A percentile compares a stretch with the other conserved stretches of the same genome.
These are phyloP conservation scores for Thalassiosira allenii DNA, from an alignment of 352 stramenopile genomes.

Conservation along the genomic window DNA sequence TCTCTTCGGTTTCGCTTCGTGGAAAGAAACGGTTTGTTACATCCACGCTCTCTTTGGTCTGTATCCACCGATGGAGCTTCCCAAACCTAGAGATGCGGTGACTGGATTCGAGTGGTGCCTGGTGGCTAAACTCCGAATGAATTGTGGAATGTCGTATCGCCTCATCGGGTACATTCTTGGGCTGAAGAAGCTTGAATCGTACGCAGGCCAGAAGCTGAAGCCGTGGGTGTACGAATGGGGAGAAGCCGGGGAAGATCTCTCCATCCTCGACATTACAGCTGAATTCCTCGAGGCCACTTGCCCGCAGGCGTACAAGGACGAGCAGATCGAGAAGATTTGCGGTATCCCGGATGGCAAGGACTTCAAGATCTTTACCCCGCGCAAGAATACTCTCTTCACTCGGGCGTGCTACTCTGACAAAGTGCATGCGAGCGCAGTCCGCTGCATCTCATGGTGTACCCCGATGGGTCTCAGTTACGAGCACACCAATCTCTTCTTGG, in stretches of 20 bases:
- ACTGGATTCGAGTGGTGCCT: constrained; percentile 14
- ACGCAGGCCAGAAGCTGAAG: background rate
- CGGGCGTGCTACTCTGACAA: constrained; percentile 30
- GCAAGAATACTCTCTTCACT: constrained; percentile 19
- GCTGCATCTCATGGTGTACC: constrained; percentile 28
- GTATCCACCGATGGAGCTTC: background rate
- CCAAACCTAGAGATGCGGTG: background rate
- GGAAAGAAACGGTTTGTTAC: constrained; percentile 19
- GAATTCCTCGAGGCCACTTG: constrained; percentile 16
- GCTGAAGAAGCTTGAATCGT: background rate
- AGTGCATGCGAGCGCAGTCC: constrained; percentile 13
- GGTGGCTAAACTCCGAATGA: constrained; percentile 11
- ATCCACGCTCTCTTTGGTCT: constrained; percentile 17
- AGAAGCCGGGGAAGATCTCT: constrained; percentile 15
- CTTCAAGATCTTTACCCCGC: constrained; percentile 15
- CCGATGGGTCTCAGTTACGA: constrained; percentile 31
- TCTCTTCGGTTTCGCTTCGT: constrained; percentile 10
- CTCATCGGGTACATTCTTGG: background rate
- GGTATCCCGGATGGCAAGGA: constrained; percentile 24
- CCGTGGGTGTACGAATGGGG: background rate
- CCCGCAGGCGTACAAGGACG: constrained; percentile 27
- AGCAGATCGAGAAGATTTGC: constrained; percentile 9
- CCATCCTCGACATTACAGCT: constrained; percentile 12
- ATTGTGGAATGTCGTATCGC: background rate
- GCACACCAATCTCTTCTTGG: constrained; percentile 20